phyloP scores from a whole-genome alignment of 1,284 basidiomycete genomes.

The Ganoderma lingzhi region DNA sequence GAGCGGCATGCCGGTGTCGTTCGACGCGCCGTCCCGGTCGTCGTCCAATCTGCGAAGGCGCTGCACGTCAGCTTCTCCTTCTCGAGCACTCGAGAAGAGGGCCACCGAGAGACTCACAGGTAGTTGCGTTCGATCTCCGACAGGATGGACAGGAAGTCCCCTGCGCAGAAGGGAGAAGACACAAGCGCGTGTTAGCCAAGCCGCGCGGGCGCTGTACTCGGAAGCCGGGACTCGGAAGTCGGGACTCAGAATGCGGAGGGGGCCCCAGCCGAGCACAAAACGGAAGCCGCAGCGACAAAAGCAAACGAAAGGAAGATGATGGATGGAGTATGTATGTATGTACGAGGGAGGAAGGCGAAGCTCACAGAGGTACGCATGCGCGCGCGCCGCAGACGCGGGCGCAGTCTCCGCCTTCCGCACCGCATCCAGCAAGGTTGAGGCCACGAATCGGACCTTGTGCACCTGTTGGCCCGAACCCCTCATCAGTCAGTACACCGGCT shows the following conservation, averaged over 20 bases:
- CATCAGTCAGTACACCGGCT: not conserved
- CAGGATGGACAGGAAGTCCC: slow-evolving; percentile 90
- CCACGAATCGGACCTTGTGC: slow-evolving; percentile 90
- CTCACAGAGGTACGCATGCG: slow-evolving; percentile 82
- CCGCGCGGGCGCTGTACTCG: slow-evolving; percentile 3
- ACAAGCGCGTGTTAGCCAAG: slow-evolving; percentile 11
- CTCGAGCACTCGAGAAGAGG: slow-evolving; percentile 19
- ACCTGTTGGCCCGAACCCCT: slow-evolving; percentile 53
- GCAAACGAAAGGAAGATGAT: not conserved
- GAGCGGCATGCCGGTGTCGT: slow-evolving; percentile 62
- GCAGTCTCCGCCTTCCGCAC: slow-evolving; percentile 82
- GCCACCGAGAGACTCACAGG: slow-evolving; percentile 57
- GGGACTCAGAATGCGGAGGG: slow-evolving; percentile 11
- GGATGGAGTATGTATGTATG: not conserved
- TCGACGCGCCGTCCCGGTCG: slow-evolving; percentile 70
- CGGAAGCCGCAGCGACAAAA: slow-evolving; percentile 8
- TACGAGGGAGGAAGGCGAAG: slow-evolving; percentile 25
- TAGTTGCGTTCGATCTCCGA: slow-evolving; percentile 90
- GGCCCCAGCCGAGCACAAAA: not conserved
- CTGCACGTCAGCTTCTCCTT: slow-evolving; percentile 30
- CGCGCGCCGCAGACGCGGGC: slow-evolving; percentile 78
- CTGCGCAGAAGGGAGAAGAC: slow-evolving; percentile 46
- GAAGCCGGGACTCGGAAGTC: not conserved
- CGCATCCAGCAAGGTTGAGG: slow-evolving; percentile 87
- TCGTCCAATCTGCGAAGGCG: slow-evolving; percentile 67